Conservation (phyloP, 202 grass and related monocot species). For the Panicum virgatum region DNA sequence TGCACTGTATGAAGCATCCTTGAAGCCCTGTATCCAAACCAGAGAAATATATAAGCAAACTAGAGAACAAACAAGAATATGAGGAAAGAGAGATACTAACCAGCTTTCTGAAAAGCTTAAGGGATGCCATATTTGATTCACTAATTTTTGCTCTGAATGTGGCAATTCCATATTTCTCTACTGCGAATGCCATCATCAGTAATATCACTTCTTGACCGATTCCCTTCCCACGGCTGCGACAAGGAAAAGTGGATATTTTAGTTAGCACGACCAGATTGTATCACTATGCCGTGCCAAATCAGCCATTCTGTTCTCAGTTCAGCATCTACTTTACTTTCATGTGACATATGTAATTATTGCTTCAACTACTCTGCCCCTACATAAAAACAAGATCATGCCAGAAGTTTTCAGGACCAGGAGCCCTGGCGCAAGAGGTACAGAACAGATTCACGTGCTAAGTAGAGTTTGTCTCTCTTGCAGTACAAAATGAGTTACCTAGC, state of each 20-base stretch:
- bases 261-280: not conserved
- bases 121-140: conserved; percentile 74
- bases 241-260: not conserved
- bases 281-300: not conserved
- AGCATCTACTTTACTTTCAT: conserved; percentile 5
- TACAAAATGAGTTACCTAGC: not conserved
- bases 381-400: conserved; percentile 1
- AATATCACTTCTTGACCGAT: conserved; percentile 73
- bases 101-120: conserved; percentile 85
- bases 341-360: conserved; percentile 1
- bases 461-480: not conserved
- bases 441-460: not conserved
- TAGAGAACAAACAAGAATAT: not conserved
- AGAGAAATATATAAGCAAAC: conserved; percentile 19
- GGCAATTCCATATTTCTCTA: conserved; percentile 65
- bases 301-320: not conserved
- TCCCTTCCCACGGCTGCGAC: conserved; percentile 68
- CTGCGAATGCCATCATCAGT: conserved; percentile 86
- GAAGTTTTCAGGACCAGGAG: not conserved
- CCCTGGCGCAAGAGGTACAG: not conserved
- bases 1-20: conserved; percentile 67
- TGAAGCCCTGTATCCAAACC: conserved; percentile 62
- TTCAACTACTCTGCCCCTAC: not conserved
- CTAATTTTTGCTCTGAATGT: conserved; percentile 89
- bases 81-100: conserved; percentile 31